These are phyloP conservation scores for Solanum corneliomulleri DNA, from an alignment of 257 asterid species.

Conservation along the genomic window DNA sequence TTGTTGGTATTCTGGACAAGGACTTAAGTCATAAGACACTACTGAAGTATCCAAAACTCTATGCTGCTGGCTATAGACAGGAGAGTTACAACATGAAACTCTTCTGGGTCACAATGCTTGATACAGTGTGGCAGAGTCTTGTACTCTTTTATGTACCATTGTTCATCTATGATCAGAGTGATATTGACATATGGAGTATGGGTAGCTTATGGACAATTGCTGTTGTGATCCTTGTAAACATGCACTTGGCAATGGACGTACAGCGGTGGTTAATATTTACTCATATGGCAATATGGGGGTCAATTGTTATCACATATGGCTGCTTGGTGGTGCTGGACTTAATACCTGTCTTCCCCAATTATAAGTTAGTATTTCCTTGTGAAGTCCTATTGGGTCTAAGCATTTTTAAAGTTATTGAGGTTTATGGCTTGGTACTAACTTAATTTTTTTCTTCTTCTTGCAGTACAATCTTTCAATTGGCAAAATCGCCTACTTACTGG, in stretches of 20 bases:
- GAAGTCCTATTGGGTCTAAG: not conserved
- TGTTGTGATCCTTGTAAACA: constrained; percentile 76
- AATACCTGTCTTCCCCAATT: constrained; percentile 59
- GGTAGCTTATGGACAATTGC: constrained; percentile 98
- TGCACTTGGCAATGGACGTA: constrained; percentile 95
- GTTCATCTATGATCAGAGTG: constrained; percentile 59
- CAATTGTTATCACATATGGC: constrained; percentile 40
- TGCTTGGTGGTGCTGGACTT: constrained; percentile 54
- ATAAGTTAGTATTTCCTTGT: constrained; percentile 55
- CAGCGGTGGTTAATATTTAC: constrained; percentile 76
- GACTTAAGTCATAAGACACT: constrained; percentile 78
- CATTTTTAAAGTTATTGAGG: not conserved
- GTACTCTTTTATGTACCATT: constrained; percentile 83
- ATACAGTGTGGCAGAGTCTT: constrained; percentile 97
- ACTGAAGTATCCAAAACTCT: constrained; percentile 84
- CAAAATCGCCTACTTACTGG: constrained; percentile 70
- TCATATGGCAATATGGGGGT: constrained; percentile 90
- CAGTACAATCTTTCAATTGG: constrained; percentile 89
- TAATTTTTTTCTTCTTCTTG: constrained; percentile 9
- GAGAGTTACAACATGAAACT: constrained; percentile 88
- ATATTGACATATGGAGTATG: constrained; percentile 92
- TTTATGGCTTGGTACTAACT: not conserved
- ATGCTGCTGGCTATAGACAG: constrained; percentile 82
- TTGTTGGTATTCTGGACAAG: constrained; percentile 93
- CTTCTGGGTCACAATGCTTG: constrained; percentile 92